These are phyloP conservation scores for Papiliotrema terrestris DNA, from an alignment of 1,284 basidiomycete genomes.

Conservation along the genomic window DNA sequence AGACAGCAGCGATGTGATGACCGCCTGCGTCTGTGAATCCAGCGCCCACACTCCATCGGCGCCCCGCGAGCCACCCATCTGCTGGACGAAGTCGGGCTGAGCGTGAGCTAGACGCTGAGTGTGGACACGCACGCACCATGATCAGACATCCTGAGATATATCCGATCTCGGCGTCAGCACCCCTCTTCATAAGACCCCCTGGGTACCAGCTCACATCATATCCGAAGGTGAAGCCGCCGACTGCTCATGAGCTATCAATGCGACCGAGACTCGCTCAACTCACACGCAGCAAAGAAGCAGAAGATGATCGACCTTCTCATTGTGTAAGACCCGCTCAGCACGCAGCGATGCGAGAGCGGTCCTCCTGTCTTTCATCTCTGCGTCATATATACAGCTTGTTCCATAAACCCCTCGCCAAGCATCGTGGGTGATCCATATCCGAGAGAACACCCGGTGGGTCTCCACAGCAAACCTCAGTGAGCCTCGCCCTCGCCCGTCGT, in stretches of 20 bases:
- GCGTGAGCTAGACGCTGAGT: neutral
- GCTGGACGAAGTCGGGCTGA: slow-evolving; percentile 61
- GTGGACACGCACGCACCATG: slow-evolving; percentile 50
- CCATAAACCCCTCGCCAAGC: too few species aligned
- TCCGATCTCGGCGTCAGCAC: slow-evolving; percentile 14
- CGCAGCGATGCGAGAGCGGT: neutral
- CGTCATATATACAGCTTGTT: neutral
- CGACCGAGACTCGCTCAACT: slow-evolving; percentile 1
- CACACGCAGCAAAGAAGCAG: slow-evolving; percentile 29
- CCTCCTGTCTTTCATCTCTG: neutral
- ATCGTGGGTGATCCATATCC: too few species aligned
- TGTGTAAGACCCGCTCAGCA: neutral
- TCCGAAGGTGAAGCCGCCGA: slow-evolving; percentile 30
- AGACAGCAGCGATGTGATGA: slow-evolving; percentile 73
- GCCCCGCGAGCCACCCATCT: slow-evolving; percentile 58
- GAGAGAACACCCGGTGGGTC: too few species aligned
- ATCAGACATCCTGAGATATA: slow-evolving; percentile 66
- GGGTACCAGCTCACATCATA: slow-evolving; percentile 16
- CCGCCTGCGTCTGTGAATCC: slow-evolving; percentile 62
- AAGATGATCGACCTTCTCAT: slow-evolving; percentile 24
- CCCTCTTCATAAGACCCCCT: neutral
- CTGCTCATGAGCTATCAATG: slow-evolving; percentile 1
- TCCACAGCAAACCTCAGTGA: too few species aligned
- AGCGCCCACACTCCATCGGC: slow-evolving; percentile 56
- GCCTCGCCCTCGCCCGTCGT: too few species aligned